Base-by-base conservation (phyloP, 768 basidiomycete genomes). In the Sistotremastrum niveocremeum region DNA sequence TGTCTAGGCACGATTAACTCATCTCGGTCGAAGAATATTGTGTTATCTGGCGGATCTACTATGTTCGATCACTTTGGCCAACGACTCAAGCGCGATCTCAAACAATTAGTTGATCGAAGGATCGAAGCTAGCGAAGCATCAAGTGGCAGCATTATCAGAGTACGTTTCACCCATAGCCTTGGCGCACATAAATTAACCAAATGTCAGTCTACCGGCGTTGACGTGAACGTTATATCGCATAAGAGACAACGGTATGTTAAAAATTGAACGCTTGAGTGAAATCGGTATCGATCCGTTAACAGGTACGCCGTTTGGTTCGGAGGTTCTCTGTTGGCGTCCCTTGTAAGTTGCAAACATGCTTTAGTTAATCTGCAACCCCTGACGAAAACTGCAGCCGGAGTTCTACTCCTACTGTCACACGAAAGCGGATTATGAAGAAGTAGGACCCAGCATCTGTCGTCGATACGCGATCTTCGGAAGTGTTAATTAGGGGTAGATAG, bases 11-110 rank as follows among this genome's bases (percentile, higher is more conserved):
- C 2, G 11, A 3, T 40, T 4, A 45, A 34, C 7, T 9, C 44
- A 8, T 20, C 29, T 11, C 29, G 35, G n/a, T 20, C n/a, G 6
- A 48, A 91, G 88, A 99, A 98, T 65, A 98, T 98, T 46, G 95
- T 99, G 5, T 66, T 98, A 2, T 91, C 87, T 0, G 95, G 95
- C 47, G 95, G 95, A 20, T 94, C 90, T 7, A 98, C 95, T 42
- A 98, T 97, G 94, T 98, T 98, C 73, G 88, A 94, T 55, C 83
- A 97, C 68, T 98, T 99, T 58, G 90, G 89, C n/a, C 81, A 89
- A 60, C 80, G 95, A 39, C 75, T 99, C 52, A 93, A 98, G 69
- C 79, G 93, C 38, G 94, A 99, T 58, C 65, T 99, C 39, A 95
- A 90, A 68, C 84, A 86, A 54, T 65, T 99, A 28, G 94, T 98